phyloP scores from a whole-genome alignment of 148 eudicot genomes.

The Selenicereus undatus region DNA sequence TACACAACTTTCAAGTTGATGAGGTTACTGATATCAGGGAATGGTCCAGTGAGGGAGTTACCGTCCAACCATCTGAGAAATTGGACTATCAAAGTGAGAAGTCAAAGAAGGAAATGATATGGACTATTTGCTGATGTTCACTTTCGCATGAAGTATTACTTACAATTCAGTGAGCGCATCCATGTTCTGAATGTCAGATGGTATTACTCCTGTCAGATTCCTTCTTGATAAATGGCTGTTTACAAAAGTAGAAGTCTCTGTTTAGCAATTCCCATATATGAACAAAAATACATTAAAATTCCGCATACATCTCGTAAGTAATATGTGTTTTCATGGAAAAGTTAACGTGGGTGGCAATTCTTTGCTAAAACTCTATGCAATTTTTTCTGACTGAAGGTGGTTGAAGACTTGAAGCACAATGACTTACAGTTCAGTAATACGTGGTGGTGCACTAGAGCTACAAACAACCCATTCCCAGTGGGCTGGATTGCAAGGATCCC shows the following conservation, averaged over 20 bases:
- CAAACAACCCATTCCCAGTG: slow-evolving; percentile 89
- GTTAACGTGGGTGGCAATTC: neutral
- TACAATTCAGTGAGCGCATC: slow-evolving; percentile 74
- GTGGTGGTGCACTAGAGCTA: slow-evolving; percentile 64
- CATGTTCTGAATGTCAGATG: slow-evolving; percentile 71
- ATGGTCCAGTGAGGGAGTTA: slow-evolving; percentile 53
- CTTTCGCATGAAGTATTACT: slow-evolving; percentile 26
- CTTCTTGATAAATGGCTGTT: slow-evolving; percentile 65
- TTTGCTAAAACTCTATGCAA: neutral
- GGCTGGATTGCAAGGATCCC: slow-evolving; percentile 87
- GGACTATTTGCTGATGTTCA: neutral
- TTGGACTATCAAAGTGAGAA: neutral
- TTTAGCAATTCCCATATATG: slow-evolving; percentile 7
- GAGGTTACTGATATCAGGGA: slow-evolving; percentile 68
- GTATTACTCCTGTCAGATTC: slow-evolving; percentile 64
- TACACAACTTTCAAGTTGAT: slow-evolving; percentile 58
- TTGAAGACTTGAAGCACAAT: neutral
- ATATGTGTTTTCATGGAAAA: neutral
- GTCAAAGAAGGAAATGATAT: slow-evolving; percentile 6
- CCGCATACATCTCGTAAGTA: neutral
- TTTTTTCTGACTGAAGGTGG: neutral
- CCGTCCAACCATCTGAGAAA: slow-evolving; percentile 63
- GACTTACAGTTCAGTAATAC: slow-evolving; percentile 80
- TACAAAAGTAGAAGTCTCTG: slow-evolving; percentile 22
- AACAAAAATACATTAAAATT: neutral